A percentile compares a stretch with the other conserved stretches of the same genome.
These are phyloP conservation scores for Trypanosoma cruzi DNA, from an alignment of 208 protist genomes.

Conservation along the genomic window DNA sequence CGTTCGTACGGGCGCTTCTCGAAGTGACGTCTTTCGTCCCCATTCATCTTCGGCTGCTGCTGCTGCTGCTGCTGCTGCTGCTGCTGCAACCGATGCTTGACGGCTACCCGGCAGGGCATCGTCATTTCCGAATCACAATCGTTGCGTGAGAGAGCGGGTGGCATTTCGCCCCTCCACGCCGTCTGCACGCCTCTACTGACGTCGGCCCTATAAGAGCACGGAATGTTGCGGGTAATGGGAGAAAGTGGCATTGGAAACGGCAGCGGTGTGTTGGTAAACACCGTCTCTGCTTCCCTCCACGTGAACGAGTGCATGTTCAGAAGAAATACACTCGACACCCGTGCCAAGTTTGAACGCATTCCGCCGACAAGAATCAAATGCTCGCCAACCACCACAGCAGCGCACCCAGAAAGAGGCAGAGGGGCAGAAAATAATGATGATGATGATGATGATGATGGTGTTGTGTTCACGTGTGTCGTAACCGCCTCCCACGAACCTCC, in stretches of 20 bases:
- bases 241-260: background rate
- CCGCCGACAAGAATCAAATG: constrained; percentile 18
- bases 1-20: background rate
- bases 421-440: background rate
- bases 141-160: background rate
- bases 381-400: constrained; percentile 12
- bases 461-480: background rate
- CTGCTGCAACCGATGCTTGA: background rate
- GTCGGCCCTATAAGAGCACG: background rate
- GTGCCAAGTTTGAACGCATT: constrained; percentile 18
- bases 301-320: constrained; percentile 3
- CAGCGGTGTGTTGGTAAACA: background rate
- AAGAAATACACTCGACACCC: background rate
- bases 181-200: constrained; percentile 5
- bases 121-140: background rate
- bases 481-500: constrained; percentile 13
- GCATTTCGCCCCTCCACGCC: too few relatives aligned
- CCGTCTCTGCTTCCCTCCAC: constrained; percentile 5
- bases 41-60: background rate
- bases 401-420: constrained; percentile 3
- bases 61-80: background rate
- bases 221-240: background rate
- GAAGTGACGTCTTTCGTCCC: background rate
- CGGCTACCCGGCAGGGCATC: background rate
- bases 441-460: background rate